A percentile compares a stretch with the other conserved stretches of the same genome.
These are phyloP conservation scores for Plicaturopsis crispa DNA, from an alignment of 768 basidiomycete genomes.

Conservation along the genomic window DNA sequence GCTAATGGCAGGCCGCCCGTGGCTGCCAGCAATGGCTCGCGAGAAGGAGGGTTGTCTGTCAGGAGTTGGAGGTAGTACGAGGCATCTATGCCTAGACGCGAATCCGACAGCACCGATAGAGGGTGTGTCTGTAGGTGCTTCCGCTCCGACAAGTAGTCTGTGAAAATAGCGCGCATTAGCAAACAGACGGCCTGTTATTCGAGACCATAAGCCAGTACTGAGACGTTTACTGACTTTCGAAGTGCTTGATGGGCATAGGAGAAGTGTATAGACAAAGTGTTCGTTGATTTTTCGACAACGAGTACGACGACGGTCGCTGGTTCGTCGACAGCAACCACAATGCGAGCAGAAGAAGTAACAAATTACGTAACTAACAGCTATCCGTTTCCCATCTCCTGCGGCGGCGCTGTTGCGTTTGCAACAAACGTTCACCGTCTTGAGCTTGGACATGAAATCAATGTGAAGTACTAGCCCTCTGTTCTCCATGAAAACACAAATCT, in stretches of 20 bases:
- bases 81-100: slow-evolving; percentile 95
- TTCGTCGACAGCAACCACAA: too few species aligned
- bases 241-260: slow-evolving; percentile 74
- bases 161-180: neutral
- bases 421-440: too few species aligned
- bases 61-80: slow-evolving; percentile 80
- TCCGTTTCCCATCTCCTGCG: too few species aligned
- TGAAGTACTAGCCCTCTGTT: too few species aligned
- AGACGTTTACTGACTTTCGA: slow-evolving; percentile 54
- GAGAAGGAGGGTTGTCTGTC: slow-evolving; percentile 65
- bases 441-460: too few species aligned
- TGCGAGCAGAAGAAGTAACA: too few species aligned
- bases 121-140: slow-evolving; percentile 81
- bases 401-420: too few species aligned
- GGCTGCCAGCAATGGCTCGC: slow-evolving; percentile 89
- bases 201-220: slow-evolving; percentile 7
- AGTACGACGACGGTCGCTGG: too few species aligned
- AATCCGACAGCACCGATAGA: slow-evolving; percentile 76
- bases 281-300: too few species aligned
- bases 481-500: too few species aligned
- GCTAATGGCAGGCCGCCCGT: slow-evolving; percentile 93
- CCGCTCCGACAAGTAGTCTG: slow-evolving; percentile 82
- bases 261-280: too few species aligned
- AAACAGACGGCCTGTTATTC: slow-evolving; percentile 3
- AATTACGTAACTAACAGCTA: too few species aligned